phyloP scores from a whole-genome alignment of 73 alveolate species.

The Tetrahymena thermophila region DNA sequence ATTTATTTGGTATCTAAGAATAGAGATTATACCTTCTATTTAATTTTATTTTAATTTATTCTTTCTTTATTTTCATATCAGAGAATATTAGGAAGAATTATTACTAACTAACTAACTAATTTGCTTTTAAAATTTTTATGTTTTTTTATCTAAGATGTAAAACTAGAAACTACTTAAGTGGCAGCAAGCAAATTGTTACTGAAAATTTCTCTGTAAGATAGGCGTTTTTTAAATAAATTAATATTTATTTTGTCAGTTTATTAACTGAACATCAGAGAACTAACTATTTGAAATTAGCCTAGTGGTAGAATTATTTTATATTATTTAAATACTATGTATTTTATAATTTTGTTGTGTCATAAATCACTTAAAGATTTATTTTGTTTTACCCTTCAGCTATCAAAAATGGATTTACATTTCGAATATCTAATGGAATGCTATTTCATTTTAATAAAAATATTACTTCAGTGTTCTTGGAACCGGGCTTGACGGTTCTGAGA shows the following conservation, averaged over 20 bases:
- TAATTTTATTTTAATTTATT: too few relatives aligned
- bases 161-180: neutral
- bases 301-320: neutral
- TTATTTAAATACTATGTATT: neutral
- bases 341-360: neutral
- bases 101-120: neutral
- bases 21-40: neutral
- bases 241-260: neutral
- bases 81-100: neutral
- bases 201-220: neutral
- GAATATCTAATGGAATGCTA: neutral
- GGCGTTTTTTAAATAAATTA: neutral
- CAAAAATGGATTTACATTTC: neutral
- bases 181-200: neutral
- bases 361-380: neutral
- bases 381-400: neutral
- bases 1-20: neutral
- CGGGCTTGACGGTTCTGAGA: conserved; percentile 62
- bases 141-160: too few relatives aligned
- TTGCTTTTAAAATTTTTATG: too few relatives aligned
- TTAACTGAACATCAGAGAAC: neutral
- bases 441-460: neutral
- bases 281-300: neutral
- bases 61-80: neutral
- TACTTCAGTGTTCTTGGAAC: conserved; percentile 58